A percentile compares a stretch with the other conserved stretches of the same genome.
Evolutionary conservation across 345 rosid genomes (phyloP).

Genomic region (Alliaria petiolata): DNA sequence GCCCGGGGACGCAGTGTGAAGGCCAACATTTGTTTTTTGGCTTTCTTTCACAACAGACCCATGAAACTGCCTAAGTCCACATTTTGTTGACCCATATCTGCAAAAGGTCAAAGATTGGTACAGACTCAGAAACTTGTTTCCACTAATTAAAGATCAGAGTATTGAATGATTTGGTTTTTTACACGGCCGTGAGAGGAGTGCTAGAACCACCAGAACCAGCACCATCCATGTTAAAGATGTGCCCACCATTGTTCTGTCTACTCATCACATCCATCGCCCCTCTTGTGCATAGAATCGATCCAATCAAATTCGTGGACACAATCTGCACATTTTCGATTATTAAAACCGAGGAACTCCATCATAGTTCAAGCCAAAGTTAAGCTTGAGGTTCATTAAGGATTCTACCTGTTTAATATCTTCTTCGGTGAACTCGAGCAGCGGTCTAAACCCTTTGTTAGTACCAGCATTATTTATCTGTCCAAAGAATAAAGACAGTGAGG

Average conservation of each 20-base stretch:
- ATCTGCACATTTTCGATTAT: slow-evolving; percentile 38
- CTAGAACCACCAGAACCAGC: slow-evolving; percentile 99
- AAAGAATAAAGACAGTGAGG: background rate
- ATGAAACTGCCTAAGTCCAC: slow-evolving; percentile 95
- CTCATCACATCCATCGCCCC: slow-evolving; percentile 84
- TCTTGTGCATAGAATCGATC: slow-evolving; percentile 88
- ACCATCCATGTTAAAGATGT: slow-evolving; percentile 96
- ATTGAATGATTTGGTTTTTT: slow-evolving; percentile 13
- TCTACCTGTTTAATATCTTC: slow-evolving; percentile 82
- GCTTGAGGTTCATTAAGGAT: background rate
- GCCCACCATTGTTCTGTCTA: slow-evolving; percentile 69
- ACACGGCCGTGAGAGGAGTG: slow-evolving; percentile 97
- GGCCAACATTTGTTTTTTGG: slow-evolving; percentile 75
- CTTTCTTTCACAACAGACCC: slow-evolving; percentile 78
- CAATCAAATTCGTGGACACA: slow-evolving; percentile 92
- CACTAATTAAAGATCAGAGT: background rate
- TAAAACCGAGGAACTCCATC: background rate
- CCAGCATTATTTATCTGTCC: slow-evolving; percentile 90
- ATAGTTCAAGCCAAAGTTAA: background rate
- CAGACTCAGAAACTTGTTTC: slow-evolving; percentile 6
- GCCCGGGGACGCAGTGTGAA: slow-evolving; percentile 96
- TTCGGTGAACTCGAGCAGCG: slow-evolving; percentile 76
- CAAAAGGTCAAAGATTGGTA: slow-evolving; percentile 21
- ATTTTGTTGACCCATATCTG: slow-evolving; percentile 93
- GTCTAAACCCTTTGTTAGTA: slow-evolving; percentile 92